phyloP scores from a whole-genome alignment of 2,329 filamentous ascomycete species.

The Colletotrichum caudatum region DNA sequence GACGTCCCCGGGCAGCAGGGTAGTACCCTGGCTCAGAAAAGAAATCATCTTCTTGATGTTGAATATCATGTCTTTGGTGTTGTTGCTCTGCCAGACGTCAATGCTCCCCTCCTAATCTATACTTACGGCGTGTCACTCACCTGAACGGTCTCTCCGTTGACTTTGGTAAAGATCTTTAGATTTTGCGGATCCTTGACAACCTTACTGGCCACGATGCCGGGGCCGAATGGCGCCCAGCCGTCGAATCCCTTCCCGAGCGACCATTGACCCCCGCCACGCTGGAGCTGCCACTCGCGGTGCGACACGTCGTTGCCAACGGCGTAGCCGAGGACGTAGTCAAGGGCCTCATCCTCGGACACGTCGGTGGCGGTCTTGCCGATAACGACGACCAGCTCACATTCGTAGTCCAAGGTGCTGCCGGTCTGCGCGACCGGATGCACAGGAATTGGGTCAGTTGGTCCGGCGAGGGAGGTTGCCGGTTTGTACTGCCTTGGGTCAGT shows the following conservation, averaged over 20 bases:
- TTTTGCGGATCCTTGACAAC: constrained; percentile 69
- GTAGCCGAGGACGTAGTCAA: constrained; percentile 82
- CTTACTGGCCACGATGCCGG: constrained; percentile 72
- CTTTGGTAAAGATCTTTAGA: constrained; percentile 66
- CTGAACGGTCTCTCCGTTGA: constrained; percentile 71
- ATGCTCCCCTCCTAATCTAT: neutral
- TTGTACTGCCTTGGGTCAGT: constrained; percentile 64
- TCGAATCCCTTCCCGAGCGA: constrained; percentile 80
- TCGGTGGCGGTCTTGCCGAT: constrained; percentile 76
- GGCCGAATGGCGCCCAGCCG: constrained; percentile 80
- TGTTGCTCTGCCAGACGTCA: constrained; percentile 56
- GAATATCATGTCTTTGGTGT: constrained; percentile 74
- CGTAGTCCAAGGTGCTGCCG: constrained; percentile 77
- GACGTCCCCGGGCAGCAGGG: constrained; percentile 71
- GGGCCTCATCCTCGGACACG: constrained; percentile 72
- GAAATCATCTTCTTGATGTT: constrained; percentile 69
- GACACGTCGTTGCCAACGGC: constrained; percentile 84
- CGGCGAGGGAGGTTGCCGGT: constrained; percentile 73
- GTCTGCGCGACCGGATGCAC: constrained; percentile 75
- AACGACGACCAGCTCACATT: constrained; percentile 81
- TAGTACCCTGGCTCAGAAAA: constrained; percentile 71
- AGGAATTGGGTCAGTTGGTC: constrained; percentile 74
- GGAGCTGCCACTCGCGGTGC: constrained; percentile 81
- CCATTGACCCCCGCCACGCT: constrained; percentile 77
- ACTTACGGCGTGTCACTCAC: constrained; percentile 45